Conservation (phyloP, 305 asterid species). For the Solanum chacoense region DNA sequence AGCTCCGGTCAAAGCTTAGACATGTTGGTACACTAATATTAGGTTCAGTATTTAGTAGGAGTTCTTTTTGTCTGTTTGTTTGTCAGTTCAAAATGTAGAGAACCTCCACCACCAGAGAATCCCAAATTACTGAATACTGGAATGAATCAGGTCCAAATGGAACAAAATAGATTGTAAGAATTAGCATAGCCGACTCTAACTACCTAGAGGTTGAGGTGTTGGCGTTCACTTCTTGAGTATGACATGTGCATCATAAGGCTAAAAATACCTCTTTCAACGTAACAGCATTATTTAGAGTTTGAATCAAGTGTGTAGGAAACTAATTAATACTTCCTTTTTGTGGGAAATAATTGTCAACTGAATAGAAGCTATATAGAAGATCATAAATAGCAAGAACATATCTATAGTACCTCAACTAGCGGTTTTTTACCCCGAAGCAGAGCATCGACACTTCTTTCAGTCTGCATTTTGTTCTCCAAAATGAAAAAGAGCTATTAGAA, state of each 20-base stretch:
- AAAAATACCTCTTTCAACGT: background rate
- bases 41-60: background rate
- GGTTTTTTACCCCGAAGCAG: slow-evolving; percentile 55
- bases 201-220: background rate
- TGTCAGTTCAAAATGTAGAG: background rate
- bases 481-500: background rate
- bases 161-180: background rate
- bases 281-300: background rate
- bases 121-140: background rate
- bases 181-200: background rate
- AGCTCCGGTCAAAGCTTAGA: background rate
- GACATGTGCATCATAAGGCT: background rate
- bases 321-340: background rate
- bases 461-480: slow-evolving; percentile 22
- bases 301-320: background rate
- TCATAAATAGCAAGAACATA: background rate
- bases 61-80: background rate
- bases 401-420: slow-evolving; percentile 47
- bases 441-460: slow-evolving; percentile 60
- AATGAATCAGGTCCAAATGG: background rate
- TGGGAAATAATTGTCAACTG: background rate
- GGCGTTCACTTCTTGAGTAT: background rate
- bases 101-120: background rate
- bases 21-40: background rate
- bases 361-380: background rate